These are phyloP conservation scores for Colletotrichum camelliae DNA, from an alignment of 2,329 filamentous ascomycete species.

Conservation along the genomic window DNA sequence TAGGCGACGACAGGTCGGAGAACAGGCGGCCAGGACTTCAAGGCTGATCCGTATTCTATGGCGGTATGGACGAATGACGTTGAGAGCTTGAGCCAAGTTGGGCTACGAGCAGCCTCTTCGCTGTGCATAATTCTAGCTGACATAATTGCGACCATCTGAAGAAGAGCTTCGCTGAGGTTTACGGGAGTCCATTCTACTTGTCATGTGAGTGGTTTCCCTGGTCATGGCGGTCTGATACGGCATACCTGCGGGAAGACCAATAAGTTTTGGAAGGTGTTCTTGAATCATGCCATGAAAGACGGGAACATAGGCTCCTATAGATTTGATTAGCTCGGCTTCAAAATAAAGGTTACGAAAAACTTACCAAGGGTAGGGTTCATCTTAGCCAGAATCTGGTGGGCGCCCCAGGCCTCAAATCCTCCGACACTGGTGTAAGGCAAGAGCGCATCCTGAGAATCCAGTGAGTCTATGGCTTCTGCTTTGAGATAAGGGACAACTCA, in stretches of 20 bases:
- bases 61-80: neutral
- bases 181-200: neutral
- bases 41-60: neutral
- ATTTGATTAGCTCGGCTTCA: neutral
- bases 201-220: neutral
- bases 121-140: neutral
- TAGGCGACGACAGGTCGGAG: neutral
- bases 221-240: neutral
- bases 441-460: neutral
- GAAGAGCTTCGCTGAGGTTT: neutral
- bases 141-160: neutral
- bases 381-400: neutral
- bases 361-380: neutral
- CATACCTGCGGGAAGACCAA: neutral
- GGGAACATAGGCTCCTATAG: neutral
- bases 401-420: neutral
- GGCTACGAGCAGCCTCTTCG: neutral
- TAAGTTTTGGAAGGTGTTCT: neutral
- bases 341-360: neutral
- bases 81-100: neutral
- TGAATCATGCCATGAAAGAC: neutral
- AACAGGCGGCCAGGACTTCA: neutral
- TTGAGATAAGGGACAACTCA: neutral
- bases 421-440: neutral
- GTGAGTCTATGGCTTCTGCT: neutral